Conservation (phyloP, 2,329 filamentous ascomycete species). For the Onygena corvina region DNA sequence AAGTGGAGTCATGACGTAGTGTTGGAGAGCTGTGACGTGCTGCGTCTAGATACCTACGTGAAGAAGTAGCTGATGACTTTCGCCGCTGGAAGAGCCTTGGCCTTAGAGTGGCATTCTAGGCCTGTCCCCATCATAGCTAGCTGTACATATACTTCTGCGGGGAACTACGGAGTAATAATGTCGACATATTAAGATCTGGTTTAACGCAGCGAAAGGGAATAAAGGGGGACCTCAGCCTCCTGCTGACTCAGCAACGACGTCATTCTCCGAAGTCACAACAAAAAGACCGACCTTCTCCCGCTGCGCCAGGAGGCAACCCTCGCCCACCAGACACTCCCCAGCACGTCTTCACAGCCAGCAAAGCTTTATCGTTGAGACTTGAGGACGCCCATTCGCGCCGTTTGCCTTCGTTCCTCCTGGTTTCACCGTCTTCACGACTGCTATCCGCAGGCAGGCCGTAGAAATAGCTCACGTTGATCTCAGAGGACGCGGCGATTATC, state of each 20-base stretch:
- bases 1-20: conserved; percentile 5
- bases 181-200: too few relatives aligned
- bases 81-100: too few relatives aligned
- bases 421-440: neutral
- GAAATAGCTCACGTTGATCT: too few relatives aligned
- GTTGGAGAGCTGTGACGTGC: conserved; percentile 1
- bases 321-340: neutral
- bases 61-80: too few relatives aligned
- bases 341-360: neutral
- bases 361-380: neutral
- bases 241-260: conserved; percentile 7
- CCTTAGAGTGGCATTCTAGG: too few relatives aligned
- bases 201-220: neutral
- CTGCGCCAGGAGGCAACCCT: neutral
- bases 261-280: neutral
- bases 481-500: neutral
- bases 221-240: neutral
- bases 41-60: neutral
- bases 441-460: too few relatives aligned
- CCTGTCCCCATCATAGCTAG: too few relatives aligned
- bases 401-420: neutral
- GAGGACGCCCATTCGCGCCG: neutral
- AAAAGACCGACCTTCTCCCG: neutral
- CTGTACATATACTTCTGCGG: too few relatives aligned
- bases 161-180: too few relatives aligned